A percentile compares a stretch with the other conserved stretches of the same genome.
Conservation (phyloP, 164 flowering plant species). For the Vitis amurensis region DNA sequence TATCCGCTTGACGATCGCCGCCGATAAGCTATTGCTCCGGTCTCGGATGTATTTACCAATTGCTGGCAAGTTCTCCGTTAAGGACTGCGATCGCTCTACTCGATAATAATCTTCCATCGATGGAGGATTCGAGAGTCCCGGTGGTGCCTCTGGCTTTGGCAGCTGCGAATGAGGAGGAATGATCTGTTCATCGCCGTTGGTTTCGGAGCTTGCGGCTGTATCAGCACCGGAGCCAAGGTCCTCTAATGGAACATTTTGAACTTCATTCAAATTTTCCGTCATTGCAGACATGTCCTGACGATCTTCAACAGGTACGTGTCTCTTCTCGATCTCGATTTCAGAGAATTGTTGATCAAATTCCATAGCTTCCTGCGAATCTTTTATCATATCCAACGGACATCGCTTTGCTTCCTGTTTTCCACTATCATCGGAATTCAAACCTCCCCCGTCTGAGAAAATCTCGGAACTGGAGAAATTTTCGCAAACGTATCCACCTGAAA, state of each 20-base stretch:
- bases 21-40: conserved; percentile 57
- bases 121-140: conserved; percentile 13
- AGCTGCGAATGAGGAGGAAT: conserved; percentile 32
- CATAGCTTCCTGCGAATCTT: too few relatives aligned
- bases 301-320: too few relatives aligned
- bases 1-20: conserved; percentile 50
- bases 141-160: conserved; percentile 49
- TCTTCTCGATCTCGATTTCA: too few relatives aligned
- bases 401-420: too few relatives aligned
- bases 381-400: too few relatives aligned
- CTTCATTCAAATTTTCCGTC: neutral
- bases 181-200: conserved; percentile 7
- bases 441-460: too few relatives aligned
- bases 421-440: too few relatives aligned
- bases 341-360: too few relatives aligned
- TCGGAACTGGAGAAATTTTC: too few relatives aligned
- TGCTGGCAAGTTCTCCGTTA: conserved; percentile 36
- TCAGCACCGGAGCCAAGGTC: neutral
- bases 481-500: too few relatives aligned
- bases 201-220: neutral
- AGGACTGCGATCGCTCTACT: conserved; percentile 24
- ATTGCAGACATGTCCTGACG: neutral
- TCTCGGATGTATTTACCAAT: conserved; percentile 64
- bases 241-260: neutral
- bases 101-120: neutral